These are phyloP conservation scores for Wickerhamomyces mucosus DNA, from an alignment of 805 yeast species.

Conservation along the genomic window DNA sequence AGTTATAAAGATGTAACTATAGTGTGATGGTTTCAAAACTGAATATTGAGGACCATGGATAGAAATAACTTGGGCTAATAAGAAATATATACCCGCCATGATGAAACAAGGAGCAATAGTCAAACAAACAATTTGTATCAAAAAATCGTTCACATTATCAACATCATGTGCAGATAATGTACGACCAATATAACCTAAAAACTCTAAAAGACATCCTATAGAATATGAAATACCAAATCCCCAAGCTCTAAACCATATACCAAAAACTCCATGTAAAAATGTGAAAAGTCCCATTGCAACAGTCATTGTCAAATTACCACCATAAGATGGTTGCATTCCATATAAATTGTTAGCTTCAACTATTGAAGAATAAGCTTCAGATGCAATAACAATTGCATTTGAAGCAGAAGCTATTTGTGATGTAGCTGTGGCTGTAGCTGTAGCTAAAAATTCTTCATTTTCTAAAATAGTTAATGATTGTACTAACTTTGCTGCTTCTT, in stretches of 20 bases:
- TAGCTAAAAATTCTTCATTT: background rate
- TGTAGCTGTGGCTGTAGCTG: slow-evolving; percentile 1
- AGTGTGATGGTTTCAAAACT: slow-evolving; percentile 42
- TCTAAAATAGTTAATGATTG: background rate
- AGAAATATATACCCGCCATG: slow-evolving; percentile 74
- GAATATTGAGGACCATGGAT: slow-evolving; percentile 51
- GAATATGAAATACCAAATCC: slow-evolving; percentile 56
- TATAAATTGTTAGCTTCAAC: slow-evolving; percentile 15
- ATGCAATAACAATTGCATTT: slow-evolving; percentile 6
- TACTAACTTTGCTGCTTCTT: background rate
- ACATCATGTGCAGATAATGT: slow-evolving; percentile 32
- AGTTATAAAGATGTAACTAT: slow-evolving; percentile 54
- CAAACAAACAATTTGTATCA: slow-evolving; percentile 57
- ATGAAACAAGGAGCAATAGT: slow-evolving; percentile 77
- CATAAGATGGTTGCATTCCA: slow-evolving; percentile 41
- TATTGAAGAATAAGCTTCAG: slow-evolving; percentile 5
- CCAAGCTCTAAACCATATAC: slow-evolving; percentile 40
- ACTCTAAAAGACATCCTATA: slow-evolving; percentile 49
- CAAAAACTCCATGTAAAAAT: slow-evolving; percentile 30
- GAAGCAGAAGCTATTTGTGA: slow-evolving; percentile 9
- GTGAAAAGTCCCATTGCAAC: slow-evolving; percentile 43
- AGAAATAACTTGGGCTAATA: slow-evolving; percentile 57
- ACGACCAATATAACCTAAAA: slow-evolving; percentile 61
- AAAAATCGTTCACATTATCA: slow-evolving; percentile 30
- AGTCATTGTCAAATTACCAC: slow-evolving; percentile 53